phyloP scores from a whole-genome alignment of 805 yeast species.

The Komagataella populi region DNA sequence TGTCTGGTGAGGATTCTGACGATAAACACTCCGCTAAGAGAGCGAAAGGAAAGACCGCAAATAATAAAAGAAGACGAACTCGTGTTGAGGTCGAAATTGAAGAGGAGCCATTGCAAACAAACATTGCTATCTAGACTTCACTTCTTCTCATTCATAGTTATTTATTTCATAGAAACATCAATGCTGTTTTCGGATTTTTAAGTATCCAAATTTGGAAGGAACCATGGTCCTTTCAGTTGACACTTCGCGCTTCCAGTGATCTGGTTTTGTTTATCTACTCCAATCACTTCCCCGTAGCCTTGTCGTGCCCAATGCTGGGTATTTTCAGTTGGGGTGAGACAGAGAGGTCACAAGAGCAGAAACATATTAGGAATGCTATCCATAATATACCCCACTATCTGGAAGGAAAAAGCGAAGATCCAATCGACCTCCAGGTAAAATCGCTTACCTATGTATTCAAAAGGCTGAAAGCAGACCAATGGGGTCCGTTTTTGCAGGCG shows the following conservation, averaged over 20 bases:
- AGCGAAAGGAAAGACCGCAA: slow-evolving; percentile 18
- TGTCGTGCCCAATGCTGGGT: not conserved
- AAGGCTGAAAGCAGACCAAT: slow-evolving; percentile 28
- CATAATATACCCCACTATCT: slow-evolving; percentile 24
- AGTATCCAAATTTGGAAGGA: not conserved
- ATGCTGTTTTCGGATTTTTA: not conserved
- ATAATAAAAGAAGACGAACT: slow-evolving; percentile 45
- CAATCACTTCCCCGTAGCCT: not conserved
- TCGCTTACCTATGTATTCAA: slow-evolving; percentile 45
- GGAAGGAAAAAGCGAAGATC: slow-evolving; percentile 36
- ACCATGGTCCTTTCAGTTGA: not conserved
- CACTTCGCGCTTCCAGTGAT: not conserved
- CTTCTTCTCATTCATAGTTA: not conserved
- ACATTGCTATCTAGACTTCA: not conserved
- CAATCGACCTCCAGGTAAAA: slow-evolving; percentile 48
- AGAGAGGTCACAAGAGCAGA: not conserved
- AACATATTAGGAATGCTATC: not conserved
- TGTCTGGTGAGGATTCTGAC: slow-evolving; percentile 3
- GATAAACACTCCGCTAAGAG: slow-evolving; percentile 20
- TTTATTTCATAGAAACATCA: not conserved
- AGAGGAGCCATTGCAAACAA: slow-evolving; percentile 33
- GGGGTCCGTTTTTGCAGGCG: slow-evolving; percentile 24
- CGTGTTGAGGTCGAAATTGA: slow-evolving; percentile 79
- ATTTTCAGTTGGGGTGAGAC: not conserved
- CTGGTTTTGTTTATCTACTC: not conserved